Conservation (phyloP, 371 early-diverging fungal genomes). For the Mucor piriformis region DNA sequence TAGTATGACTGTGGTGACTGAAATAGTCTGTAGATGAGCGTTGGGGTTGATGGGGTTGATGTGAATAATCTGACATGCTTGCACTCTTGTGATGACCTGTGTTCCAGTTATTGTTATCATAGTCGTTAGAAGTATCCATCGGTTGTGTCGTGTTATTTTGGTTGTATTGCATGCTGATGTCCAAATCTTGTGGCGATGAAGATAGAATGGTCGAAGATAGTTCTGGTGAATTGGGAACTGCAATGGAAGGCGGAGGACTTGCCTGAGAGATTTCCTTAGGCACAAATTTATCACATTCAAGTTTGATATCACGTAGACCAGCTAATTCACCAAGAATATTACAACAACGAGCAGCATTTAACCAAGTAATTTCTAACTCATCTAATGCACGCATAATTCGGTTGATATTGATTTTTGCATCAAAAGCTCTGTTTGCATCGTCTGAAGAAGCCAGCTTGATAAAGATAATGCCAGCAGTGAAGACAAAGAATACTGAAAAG, state of each 20-base stretch:
- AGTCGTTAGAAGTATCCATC: background rate
- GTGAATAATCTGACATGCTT: conserved; percentile 1
- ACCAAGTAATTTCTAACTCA: conserved; percentile 42
- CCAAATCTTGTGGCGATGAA: background rate
- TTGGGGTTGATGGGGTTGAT: background rate
- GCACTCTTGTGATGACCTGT: background rate
- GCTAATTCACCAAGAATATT: conserved; percentile 52
- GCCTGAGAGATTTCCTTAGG: conserved; percentile 9
- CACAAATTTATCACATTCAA: conserved; percentile 25
- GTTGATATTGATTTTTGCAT: conserved; percentile 43
- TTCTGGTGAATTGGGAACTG: conserved; percentile 30
- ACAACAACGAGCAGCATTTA: conserved; percentile 37
- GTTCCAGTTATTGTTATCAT: conserved; percentile 3
- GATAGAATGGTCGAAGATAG: background rate
- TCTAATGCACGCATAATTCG: conserved; percentile 41
- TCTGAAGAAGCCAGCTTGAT: conserved; percentile 40
- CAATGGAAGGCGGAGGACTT: conserved; percentile 27
- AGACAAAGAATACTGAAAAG: conserved; percentile 40
- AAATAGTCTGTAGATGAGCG: background rate
- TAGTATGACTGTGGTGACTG: background rate
- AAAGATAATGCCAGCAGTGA: conserved; percentile 52
- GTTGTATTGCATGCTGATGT: background rate
- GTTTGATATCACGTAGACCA: conserved; percentile 40
- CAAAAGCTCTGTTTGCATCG: conserved; percentile 29
- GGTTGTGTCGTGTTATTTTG: background rate